Evolutionary conservation across 306 rosid species (phyloP), one percentile per base, ranked within the genome.

Genomic region (Medicago arabica): DNA sequence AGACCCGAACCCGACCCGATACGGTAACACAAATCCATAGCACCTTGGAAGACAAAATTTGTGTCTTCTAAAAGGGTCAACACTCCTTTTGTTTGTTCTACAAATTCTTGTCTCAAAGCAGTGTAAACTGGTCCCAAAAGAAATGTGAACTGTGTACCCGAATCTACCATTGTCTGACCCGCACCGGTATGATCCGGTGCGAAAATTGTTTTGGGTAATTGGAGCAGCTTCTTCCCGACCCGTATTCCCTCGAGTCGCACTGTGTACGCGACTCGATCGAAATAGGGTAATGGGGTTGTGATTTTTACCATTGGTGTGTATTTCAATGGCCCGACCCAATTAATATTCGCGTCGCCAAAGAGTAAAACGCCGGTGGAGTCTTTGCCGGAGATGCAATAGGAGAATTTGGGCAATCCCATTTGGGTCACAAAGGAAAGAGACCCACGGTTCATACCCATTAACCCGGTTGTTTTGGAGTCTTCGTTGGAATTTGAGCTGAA

Each of bases 121-220:
- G 92, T 72, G 89, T 91, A 93, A 46, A 87, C 98, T 65, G 97
- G 81, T 3, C 97, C 97, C 5, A 91, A 90, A 2, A 93, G 92
- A 47, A 93, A 86, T 3, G 93, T 91, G 77, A 93, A 93, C 78
- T 91, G 97, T 0, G 97, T 91, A 0, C 98, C 98, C 11, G 97
- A 93, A 68, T 93, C 98, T 4, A 93, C 96, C 88, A 91, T 93
- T 4, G 98, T 89, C 49, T 93, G 98, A 14, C 98, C 97, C 38
- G 98, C 97, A 17, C 97, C 97, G 34, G 96, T 89, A 34, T 93
- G 98, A 64, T 93, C 97, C 18, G 98, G 96, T 0, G 62, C 74
- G 2, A 87, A 84, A 0, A 67, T 63, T 0, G 96, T 70, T 28
- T 88, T 84, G 16, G 92, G 87, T 1, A 91, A 78, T 0, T 85